A percentile compares a stretch with the other conserved stretches of the same genome.
These are phyloP conservation scores for Trichothecium sympodiale DNA, from an alignment of 2,329 filamentous ascomycete genomes.

Conservation along the genomic window DNA sequence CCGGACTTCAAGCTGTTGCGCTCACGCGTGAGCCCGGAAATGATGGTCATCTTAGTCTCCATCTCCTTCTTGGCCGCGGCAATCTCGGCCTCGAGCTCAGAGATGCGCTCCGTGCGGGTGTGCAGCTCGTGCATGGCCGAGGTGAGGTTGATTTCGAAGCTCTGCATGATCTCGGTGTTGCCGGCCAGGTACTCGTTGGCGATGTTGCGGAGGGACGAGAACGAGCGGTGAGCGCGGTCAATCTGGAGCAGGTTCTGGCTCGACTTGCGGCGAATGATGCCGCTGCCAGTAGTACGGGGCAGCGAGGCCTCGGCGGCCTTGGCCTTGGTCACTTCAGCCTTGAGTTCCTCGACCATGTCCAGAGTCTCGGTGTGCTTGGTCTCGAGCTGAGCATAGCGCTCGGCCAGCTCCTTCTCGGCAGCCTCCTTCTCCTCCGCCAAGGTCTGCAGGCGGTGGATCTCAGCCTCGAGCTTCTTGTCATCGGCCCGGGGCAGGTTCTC, in stretches of 20 bases:
- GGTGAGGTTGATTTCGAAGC: conserved; percentile 85
- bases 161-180: conserved; percentile 76
- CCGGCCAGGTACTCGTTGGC: conserved; percentile 76
- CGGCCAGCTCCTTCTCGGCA: conserved; percentile 59
- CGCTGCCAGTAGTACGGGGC: conserved; percentile 47
- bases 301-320: conserved; percentile 49
- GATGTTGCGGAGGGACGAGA: conserved; percentile 80
- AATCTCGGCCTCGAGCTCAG: conserved; percentile 79
- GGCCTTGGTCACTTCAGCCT: conserved; percentile 73
- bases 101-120: conserved; percentile 74
- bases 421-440: conserved; percentile 68
- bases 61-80: conserved; percentile 83
- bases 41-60: conserved; percentile 93
- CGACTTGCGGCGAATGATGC: conserved; percentile 86
- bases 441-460: conserved; percentile 60
- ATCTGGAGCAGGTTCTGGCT: conserved; percentile 80
- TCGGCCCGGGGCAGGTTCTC: conserved; percentile 21
- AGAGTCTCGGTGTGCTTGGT: conserved; percentile 71
- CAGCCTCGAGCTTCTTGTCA: conserved; percentile 35
- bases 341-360: conserved; percentile 82
- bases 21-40: conserved; percentile 86
- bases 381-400: conserved; percentile 76
- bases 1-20: conserved; percentile 76
- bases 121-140: conserved; percentile 89
- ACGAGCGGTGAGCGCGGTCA: conserved; percentile 84